phyloP scores from a whole-genome alignment of 345 rosid species.

The Eucalyptus pauciflora region DNA sequence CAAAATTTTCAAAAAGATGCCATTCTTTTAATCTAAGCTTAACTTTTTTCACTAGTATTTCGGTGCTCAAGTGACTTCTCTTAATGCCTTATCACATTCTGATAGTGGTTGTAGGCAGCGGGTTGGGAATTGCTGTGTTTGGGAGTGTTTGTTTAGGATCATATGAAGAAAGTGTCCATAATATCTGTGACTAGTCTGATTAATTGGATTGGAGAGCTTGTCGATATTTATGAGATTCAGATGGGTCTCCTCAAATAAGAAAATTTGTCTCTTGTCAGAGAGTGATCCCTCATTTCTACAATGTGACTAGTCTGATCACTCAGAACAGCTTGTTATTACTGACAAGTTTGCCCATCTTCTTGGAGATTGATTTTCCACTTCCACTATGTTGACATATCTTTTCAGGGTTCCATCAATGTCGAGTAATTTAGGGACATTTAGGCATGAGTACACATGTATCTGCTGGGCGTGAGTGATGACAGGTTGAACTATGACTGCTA shows the following conservation, averaged over 20 bases:
- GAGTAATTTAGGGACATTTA: neutral
- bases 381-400: neutral
- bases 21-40: neutral
- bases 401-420: neutral
- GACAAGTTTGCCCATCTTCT: neutral
- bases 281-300: neutral
- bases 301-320: neutral
- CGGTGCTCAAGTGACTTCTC: neutral
- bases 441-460: neutral
- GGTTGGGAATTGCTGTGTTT: neutral
- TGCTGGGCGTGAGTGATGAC: neutral
- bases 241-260: neutral
- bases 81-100: neutral
- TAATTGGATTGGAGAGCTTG: neutral
- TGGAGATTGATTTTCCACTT: neutral
- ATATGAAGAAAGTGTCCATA: neutral
- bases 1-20: neutral
- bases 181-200: neutral
- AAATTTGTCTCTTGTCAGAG: neutral
- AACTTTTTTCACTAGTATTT: neutral
- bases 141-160: neutral
- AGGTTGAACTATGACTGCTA: neutral
- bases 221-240: neutral
- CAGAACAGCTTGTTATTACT: neutral
- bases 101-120: neutral